These are phyloP conservation scores for Collybia nuda DNA, from an alignment of 768 basidiomycete genomes.

Conservation along the genomic window DNA sequence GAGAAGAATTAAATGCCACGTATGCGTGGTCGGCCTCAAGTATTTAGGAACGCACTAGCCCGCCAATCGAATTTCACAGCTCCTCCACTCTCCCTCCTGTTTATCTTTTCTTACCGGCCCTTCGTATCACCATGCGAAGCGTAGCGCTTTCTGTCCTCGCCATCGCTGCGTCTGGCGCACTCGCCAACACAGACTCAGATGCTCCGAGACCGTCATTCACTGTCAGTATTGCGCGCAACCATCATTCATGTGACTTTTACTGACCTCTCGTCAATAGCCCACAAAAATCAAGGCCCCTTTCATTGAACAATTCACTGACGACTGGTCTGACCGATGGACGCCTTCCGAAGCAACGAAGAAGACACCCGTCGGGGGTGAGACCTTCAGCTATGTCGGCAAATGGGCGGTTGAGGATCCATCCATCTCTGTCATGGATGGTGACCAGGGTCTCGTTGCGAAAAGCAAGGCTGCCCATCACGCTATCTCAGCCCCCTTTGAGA, in stretches of 20 bases:
- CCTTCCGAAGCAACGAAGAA: conserved; percentile 98
- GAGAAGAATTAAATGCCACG: conserved; percentile 40
- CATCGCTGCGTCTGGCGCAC: conserved; percentile 61
- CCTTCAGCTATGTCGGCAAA: conserved; percentile 94
- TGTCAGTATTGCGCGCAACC: conserved; percentile 36
- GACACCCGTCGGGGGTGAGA: conserved; percentile 94
- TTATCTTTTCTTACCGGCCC: conserved; percentile 44
- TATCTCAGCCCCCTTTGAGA: conserved; percentile 88
- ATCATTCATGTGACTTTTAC: conserved; percentile 11
- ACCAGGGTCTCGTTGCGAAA: conserved; percentile 93
- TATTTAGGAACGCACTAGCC: conserved; percentile 34
- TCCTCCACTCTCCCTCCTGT: conserved; percentile 35
- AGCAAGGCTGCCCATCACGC: conserved; percentile 98
- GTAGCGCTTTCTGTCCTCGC: conserved; percentile 80
- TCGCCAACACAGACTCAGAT: conserved; percentile 60
- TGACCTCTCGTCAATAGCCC: conserved; percentile 42
- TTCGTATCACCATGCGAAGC: conserved; percentile 85
- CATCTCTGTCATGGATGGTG: conserved; percentile 74
- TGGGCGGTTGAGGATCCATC: conserved; percentile 95
- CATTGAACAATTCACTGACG: conserved; percentile 93
- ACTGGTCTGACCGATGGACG: conserved; percentile 92
- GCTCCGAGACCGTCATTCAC: conserved; percentile 66
- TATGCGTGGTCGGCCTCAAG: conserved; percentile 27
- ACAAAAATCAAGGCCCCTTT: conserved; percentile 85
- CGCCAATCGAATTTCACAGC: conserved; percentile 21